Conservation (phyloP, 495 filamentous ascomycete species). For the Podospora appendiculata region DNA sequence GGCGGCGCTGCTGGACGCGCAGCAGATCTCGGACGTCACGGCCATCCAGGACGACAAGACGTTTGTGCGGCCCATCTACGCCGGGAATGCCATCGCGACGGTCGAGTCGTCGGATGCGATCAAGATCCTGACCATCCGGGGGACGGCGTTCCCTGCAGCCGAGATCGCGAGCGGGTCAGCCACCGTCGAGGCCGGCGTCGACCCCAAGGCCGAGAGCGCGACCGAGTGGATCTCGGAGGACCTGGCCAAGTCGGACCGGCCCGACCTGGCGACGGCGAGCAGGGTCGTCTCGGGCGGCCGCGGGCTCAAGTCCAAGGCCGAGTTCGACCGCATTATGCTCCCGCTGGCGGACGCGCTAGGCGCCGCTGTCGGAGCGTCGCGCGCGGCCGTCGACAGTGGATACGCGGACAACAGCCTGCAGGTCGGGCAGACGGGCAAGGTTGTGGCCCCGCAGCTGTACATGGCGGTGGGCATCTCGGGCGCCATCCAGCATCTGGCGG, state of each 20-base stretch:
- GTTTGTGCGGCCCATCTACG: constrained; percentile 95
- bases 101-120: constrained; percentile 80
- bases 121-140: constrained; percentile 87
- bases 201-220: constrained; percentile 60
- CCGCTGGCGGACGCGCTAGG: constrained; percentile 87
- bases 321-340: constrained; percentile 86
- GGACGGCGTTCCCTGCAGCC: constrained; percentile 73
- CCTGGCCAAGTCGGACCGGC: constrained; percentile 84
- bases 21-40: constrained; percentile 90
- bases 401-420: constrained; percentile 99
- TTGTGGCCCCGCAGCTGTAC: constrained; percentile 92
- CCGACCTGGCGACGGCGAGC: constrained; percentile 83
- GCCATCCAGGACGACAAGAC: constrained; percentile 83
- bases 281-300: constrained; percentile 91
- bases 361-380: constrained; percentile 87
- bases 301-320: constrained; percentile 93
- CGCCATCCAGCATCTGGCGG: constrained; percentile 95
- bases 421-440: constrained; percentile 97
- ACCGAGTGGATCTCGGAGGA: constrained; percentile 94
- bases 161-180: constrained; percentile 47
- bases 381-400: constrained; percentile 92
- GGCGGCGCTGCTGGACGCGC: constrained; percentile 85
- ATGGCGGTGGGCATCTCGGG: constrained; percentile 93
- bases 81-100: constrained; percentile 95
- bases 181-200: constrained; percentile 55